Percentiles rank a stretch among this genome's conserved stretches.
These are phyloP conservation scores for Naganishia randhawae DNA, from an alignment of 768 basidiomycete species.

Conservation along the genomic window DNA sequence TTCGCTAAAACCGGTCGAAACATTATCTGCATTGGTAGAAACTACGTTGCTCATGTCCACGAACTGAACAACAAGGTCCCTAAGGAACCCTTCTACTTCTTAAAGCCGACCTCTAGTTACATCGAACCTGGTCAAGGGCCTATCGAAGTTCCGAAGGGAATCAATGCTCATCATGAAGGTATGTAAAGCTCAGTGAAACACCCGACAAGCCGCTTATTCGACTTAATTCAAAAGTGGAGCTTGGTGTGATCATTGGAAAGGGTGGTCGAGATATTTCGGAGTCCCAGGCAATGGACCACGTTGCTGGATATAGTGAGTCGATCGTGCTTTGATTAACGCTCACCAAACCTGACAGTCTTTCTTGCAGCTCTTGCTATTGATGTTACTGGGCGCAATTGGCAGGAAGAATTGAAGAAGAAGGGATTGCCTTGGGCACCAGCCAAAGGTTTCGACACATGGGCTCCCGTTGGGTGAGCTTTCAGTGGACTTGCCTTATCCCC, in stretches of 20 bases:
- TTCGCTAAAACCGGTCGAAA: slow-evolving; percentile 29
- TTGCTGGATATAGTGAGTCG: slow-evolving; percentile 81
- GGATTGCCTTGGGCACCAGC: slow-evolving; percentile 97
- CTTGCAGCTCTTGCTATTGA: slow-evolving; percentile 83
- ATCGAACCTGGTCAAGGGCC: slow-evolving; percentile 60
- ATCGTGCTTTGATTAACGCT: background rate
- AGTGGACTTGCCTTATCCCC: slow-evolving; percentile 24
- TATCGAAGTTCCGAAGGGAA: slow-evolving; percentile 79
- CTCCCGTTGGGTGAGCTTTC: slow-evolving; percentile 69
- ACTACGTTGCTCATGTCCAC: slow-evolving; percentile 78
- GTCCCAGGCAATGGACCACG: slow-evolving; percentile 66
- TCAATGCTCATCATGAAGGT: slow-evolving; percentile 90
- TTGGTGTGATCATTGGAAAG: slow-evolving; percentile 93
- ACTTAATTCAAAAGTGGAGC: slow-evolving; percentile 65
- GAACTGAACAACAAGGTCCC: slow-evolving; percentile 85
- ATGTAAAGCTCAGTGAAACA: slow-evolving; percentile 8
- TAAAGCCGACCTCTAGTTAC: slow-evolving; percentile 93
- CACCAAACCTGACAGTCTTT: background rate
- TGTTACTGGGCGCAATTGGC: slow-evolving; percentile 93
- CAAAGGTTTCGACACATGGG: slow-evolving; percentile 96
- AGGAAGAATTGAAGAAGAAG: slow-evolving; percentile 83
- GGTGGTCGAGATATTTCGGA: slow-evolving; percentile 74
- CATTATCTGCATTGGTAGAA: slow-evolving; percentile 92
- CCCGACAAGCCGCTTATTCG: background rate
- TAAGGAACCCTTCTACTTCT: slow-evolving; percentile 95